Evolutionary conservation across 306 rosid species (phyloP).

Genomic region (Parietaria judaica): DNA sequence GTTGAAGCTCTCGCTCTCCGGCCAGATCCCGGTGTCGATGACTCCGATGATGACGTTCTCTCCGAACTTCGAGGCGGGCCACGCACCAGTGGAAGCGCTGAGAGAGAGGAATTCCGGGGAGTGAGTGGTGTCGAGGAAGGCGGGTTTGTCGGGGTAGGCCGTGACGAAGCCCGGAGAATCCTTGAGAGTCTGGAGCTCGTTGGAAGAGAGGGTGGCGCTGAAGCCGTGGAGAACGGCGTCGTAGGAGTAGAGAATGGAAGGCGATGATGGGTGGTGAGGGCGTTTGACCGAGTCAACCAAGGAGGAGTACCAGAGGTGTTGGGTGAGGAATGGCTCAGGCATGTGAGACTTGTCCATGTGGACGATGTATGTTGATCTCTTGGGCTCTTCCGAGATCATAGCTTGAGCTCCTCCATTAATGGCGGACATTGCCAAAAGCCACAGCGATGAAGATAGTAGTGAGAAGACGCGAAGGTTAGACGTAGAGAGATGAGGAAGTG

Average conservation of each 20-base stretch:
- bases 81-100: slow-evolving; percentile 4
- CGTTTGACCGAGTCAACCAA: slow-evolving; percentile 3
- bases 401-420: neutral
- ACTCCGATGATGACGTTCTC: slow-evolving; percentile 9
- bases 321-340: slow-evolving; percentile 12
- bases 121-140: slow-evolving; percentile 12
- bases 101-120: slow-evolving; percentile 7
- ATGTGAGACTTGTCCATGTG: slow-evolving; percentile 18
- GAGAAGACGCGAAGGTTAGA: no score
- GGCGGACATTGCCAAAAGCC: neutral
- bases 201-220: slow-evolving; percentile 2
- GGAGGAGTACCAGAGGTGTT: slow-evolving; percentile 18
- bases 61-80: slow-evolving; percentile 9
- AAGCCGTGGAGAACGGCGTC: slow-evolving; percentile 14
- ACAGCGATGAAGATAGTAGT: neutral
- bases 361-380: slow-evolving; percentile 10
- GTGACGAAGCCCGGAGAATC: slow-evolving; percentile 9
- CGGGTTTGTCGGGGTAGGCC: neutral
- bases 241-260: slow-evolving; percentile 8
- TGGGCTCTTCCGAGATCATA: neutral
- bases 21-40: slow-evolving; percentile 7
- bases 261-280: neutral
- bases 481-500: no score
- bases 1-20: slow-evolving; percentile 16
- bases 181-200: slow-evolving; percentile 7